Conservation (phyloP, 208 protist genomes). For the Strigomonas culicis region DNA sequence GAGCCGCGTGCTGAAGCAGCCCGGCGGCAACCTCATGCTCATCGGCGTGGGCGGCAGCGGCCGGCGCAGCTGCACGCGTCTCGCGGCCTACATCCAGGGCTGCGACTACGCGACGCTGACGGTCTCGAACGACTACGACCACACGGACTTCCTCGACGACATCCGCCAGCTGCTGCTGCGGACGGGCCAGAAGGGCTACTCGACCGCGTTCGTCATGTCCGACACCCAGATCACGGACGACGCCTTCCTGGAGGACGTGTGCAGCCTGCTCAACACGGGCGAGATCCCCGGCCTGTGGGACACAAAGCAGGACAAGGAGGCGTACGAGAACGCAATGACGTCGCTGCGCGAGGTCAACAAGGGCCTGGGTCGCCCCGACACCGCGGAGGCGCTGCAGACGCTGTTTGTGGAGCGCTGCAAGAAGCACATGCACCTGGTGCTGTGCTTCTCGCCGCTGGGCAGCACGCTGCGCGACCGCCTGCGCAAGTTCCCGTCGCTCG, state of each 20-base stretch:
- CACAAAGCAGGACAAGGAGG: slow-evolving; percentile 90
- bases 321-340: slow-evolving; percentile 84
- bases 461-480: slow-evolving; percentile 92
- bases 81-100: slow-evolving; percentile 93
- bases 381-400: slow-evolving; percentile 75
- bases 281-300: slow-evolving; percentile 95
- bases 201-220: slow-evolving; percentile 94
- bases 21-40: slow-evolving; percentile 94
- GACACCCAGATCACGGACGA: slow-evolving; percentile 96
- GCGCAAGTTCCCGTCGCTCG: slow-evolving; percentile 96
- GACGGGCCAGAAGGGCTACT: slow-evolving; percentile 92
- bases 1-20: slow-evolving; percentile 94
- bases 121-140: slow-evolving; percentile 93
- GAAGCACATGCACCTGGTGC: slow-evolving; percentile 94
- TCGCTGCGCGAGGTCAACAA: slow-evolving; percentile 85
- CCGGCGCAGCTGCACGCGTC: slow-evolving; percentile 90
- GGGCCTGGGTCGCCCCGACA: slow-evolving; percentile 79
- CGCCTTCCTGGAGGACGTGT: slow-evolving; percentile 97
- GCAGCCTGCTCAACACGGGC: slow-evolving; percentile 96
- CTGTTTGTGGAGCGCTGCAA: slow-evolving; percentile 93
- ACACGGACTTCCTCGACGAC: slow-evolving; percentile 95
- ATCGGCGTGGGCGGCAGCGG: slow-evolving; percentile 97
- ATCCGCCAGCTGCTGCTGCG: slow-evolving; percentile 88
- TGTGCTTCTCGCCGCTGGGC: slow-evolving; percentile 98
- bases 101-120: slow-evolving; percentile 93